Percentiles rank a stretch among this genome's conserved stretches.
These are phyloP conservation scores for Uncinocarpus reesii DNA, from an alignment of 2,329 filamentous ascomycete species.

Conservation along the genomic window DNA sequence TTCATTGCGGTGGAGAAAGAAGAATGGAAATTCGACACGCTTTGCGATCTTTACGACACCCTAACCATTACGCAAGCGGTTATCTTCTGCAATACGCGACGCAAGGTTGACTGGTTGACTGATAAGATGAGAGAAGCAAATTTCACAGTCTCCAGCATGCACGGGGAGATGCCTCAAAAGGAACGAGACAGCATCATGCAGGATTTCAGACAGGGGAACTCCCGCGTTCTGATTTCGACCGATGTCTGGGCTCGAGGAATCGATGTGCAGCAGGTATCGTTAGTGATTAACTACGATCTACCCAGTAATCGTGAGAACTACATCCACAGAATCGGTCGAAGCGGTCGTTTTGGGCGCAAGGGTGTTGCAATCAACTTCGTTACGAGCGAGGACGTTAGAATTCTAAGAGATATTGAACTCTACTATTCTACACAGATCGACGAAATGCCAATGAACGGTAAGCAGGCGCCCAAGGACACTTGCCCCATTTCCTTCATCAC, in stretches of 20 bases:
- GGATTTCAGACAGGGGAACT: conserved; percentile 94
- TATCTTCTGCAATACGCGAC: conserved; percentile 98
- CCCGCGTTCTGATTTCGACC: conserved; percentile 88
- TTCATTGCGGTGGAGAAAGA: conserved; percentile 99
- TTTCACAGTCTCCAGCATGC: conserved; percentile 98
- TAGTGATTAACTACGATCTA: conserved; percentile 98
- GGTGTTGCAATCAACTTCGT: conserved; percentile 99
- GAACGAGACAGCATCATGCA: conserved; percentile 99
- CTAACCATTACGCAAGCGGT: conserved; percentile 97
- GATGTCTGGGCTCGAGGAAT: conserved; percentile 98
- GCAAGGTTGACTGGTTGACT: conserved; percentile 98
- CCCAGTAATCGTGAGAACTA: conserved; percentile 99
- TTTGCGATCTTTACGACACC: conserved; percentile 97
- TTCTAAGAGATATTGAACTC: conserved; percentile 91
- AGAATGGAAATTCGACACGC: conserved; percentile 98
- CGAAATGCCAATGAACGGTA: conserved; percentile 97
- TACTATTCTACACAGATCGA: conserved; percentile 97
- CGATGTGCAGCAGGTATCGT: conserved; percentile 93
- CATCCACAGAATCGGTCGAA: conserved; percentile 94
- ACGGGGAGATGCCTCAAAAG: conserved; percentile 98
- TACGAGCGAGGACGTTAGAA: conserved; percentile 93
- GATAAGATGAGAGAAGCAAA: conserved; percentile 99
- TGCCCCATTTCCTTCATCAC: neutral
- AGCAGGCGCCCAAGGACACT: conserved; percentile 20
- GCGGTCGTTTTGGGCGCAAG: conserved; percentile 91